Evolutionary conservation across 1,284 basidiomycete species (phyloP), one percentile per base, ranked within the genome.

Genomic region (Malassezia globosa): DNA sequence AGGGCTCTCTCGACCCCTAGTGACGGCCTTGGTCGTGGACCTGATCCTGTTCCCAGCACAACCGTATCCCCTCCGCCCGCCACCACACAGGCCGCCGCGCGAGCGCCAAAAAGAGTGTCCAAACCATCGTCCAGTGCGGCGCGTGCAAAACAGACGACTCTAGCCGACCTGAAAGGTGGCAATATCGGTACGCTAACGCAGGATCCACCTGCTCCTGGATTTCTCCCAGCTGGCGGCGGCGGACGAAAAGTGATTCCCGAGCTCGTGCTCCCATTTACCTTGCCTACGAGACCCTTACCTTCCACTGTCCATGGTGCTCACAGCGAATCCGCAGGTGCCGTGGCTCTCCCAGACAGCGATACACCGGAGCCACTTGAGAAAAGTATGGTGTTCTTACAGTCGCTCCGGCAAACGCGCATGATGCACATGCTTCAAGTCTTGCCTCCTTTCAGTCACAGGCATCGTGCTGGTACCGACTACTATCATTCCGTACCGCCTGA

Each of bases 321-420:
- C 31, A 3, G 44, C 37, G 16, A 34, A 48, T n/a, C n/a, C n/a
- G n/a, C n/a, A n/a, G n/a, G n/a, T n/a, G 36, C 40, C 35, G 37
- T 37, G 33, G 13, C 16, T 37, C 14, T 16, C 7, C 6, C 26
- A 64, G 61, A 21, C 35, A 8, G 5, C 6, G 39, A 41, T 10
- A 33, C 27, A 1, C 13, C 6, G 11, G 16, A 13, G 13, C 27
- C 27, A 1, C 29, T 43, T 0, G 41, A 7, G 8, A 14, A 11
- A 6, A 43, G 41, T n/a, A 16, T 62, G 23, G 56, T 64, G 10
- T 48, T 66, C 18, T 54, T 60, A 7, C 68, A 70, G 46, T 63
- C 66, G 7, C 49, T 70, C 22, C 61, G 68, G 8, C 68, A 70
- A 38, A 65, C 64, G 5, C 59, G 68, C 10, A 62, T 70, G 42